Evolutionary conservation across 2,329 filamentous ascomycete genomes (phyloP), one percentile per base, ranked within the genome.

Genomic region (Fusarium pseudograminearum): DNA sequence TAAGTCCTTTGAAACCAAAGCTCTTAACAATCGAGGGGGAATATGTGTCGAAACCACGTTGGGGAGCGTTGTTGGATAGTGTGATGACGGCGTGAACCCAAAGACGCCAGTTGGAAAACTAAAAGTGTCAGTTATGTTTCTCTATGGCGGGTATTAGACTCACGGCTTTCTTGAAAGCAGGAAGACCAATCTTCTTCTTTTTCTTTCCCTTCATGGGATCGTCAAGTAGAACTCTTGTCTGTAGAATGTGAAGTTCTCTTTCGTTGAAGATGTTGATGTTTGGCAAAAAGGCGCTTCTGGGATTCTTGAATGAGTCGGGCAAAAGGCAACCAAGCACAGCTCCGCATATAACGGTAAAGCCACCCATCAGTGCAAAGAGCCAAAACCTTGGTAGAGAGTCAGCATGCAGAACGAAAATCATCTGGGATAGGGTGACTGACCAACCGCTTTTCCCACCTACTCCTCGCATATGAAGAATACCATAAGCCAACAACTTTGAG

Each of bases 361-460:
- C 73, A 1, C 85, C 86, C 79, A 87, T 86, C 30, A 87, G 76
- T 14, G 78, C 74, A 67, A 87, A 88, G 3, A 88, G 78, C 86
- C 86, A 88, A 68, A 85, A 84, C 86, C 86, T 51, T 20, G 7
- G 4, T 11, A 6, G 9, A 11, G 2, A 8, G 20, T 53, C 24
- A 53, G 50, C 24, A n/a, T 20, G 4, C 4, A 15, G 6, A 2
- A 7, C 2, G 11, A 7, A 2, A 7, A 6, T 11, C 3, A 1
- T 14, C 3, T 3, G 9, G 12, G 8, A n/a, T 7, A 22, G 12
- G 28, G 18, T n/a, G 26, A 30, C 36, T 3, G 2, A 55, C 40
- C 30, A 88, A n/a, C 86, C 86, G 0, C 56, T 83, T 77, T 9
- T 82, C 83, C 3, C 36, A 22, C 77, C 80, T 2, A 82, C 79